Conservation (phyloP, 2,329 filamentous ascomycete genomes). For the Stemphylium lycopersici region DNA sequence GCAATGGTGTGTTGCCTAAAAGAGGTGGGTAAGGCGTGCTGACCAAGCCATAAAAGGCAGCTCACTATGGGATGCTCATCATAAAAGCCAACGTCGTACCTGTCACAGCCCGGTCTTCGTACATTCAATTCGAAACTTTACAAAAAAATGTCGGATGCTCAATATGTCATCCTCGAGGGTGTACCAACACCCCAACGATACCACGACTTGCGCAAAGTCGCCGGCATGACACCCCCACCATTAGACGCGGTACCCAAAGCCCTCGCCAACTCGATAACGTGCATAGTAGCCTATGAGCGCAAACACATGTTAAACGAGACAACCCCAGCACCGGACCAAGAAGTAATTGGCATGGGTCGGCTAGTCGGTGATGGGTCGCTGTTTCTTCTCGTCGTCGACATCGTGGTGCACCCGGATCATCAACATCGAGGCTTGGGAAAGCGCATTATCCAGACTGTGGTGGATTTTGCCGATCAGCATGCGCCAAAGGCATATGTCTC, state of each 20-base stretch:
- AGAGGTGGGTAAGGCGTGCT: too few species aligned
- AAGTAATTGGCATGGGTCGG: constrained; percentile 58
- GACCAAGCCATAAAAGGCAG: too few species aligned
- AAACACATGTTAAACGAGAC: constrained; percentile 29
- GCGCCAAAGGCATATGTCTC: constrained; percentile 54
- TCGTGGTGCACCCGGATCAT: constrained; percentile 58
- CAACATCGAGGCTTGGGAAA: constrained; percentile 57
- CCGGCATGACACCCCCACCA: constrained; percentile 40
- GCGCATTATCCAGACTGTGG: constrained; percentile 52
- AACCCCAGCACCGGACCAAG: constrained; percentile 24
- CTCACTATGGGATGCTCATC: too few species aligned
- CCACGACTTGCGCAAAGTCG: constrained; percentile 37
- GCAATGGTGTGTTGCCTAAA: too few species aligned
- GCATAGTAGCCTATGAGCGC: constrained; percentile 35
- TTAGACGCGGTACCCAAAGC: constrained; percentile 34
- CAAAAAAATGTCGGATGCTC: constrained; percentile 9
- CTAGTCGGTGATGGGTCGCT: constrained; percentile 59
- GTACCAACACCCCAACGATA: constrained; percentile 39
- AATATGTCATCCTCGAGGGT: constrained; percentile 36
- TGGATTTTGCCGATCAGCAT: constrained; percentile 50
- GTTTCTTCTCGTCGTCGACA: constrained; percentile 60
- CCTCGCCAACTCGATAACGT: constrained; percentile 34
- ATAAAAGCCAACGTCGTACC: too few species aligned
- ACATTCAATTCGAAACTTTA: too few species aligned
- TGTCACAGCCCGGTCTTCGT: too few species aligned